Evolutionary conservation across 2,329 filamentous ascomycete genomes (phyloP).

Genomic region (Seiridium cupressi): DNA sequence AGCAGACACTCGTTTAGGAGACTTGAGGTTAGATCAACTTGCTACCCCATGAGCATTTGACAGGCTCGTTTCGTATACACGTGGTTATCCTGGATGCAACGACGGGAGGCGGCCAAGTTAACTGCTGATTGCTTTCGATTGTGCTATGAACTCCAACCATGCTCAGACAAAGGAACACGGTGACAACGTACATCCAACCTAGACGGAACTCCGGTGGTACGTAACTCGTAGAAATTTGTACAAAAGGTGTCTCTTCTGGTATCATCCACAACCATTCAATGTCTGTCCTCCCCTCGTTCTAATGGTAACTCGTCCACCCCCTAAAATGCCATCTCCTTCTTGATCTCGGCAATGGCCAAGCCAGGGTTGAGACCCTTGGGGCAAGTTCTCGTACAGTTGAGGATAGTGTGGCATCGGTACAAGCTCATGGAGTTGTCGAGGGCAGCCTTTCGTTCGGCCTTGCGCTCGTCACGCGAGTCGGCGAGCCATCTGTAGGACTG

Average conservation of each 20-base stretch:
- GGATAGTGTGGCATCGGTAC: conserved; percentile 98
- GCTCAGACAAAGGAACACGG: conserved; percentile 13
- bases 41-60: too few species aligned
- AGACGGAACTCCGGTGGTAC: conserved; percentile 11
- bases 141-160: conserved; percentile 11
- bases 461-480: conserved; percentile 92
- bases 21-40: too few species aligned
- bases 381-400: conserved; percentile 97
- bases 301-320: not conserved
- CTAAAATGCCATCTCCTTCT: conserved; percentile 85
- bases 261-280: not conserved
- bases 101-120: too few species aligned
- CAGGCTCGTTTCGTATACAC: not conserved
- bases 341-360: conserved; percentile 93
- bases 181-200: conserved; percentile 10
- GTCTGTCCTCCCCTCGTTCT: not conserved
- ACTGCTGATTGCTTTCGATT: conserved; percentile 3
- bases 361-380: conserved; percentile 98
- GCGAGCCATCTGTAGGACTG: conserved; percentile 98
- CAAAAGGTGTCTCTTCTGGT: conserved; percentile 3
- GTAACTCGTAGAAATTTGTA: conserved; percentile 14
- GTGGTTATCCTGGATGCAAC: not conserved
- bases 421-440: conserved; percentile 99
- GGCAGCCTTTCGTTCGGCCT: conserved; percentile 79
- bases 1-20: too few species aligned